Evolutionary conservation across 495 filamentous ascomycete species (phyloP), one percentile per base, ranked within the genome.

Genomic region (Podospora conica): DNA sequence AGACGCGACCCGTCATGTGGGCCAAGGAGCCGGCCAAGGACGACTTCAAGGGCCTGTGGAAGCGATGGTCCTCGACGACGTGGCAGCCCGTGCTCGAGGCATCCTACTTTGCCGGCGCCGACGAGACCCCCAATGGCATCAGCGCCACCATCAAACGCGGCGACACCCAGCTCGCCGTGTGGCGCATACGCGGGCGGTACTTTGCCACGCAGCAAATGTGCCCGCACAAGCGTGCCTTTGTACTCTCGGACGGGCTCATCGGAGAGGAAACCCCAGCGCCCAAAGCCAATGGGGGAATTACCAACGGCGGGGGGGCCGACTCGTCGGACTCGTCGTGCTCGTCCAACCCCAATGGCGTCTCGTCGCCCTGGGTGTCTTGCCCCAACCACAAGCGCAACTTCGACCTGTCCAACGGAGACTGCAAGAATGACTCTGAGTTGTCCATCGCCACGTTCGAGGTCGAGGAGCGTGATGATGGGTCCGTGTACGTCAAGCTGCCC

Each of bases 201-300:
- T 95, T 93, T 73, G 90, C 91, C n/a, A 90, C 89, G 18, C 94
- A 98, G 82, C 93, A 98, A 75, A 98, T 98, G 94, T 98, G 94
- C 75, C 94, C 94, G 15, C 92, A 97, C 79, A 97, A 96, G 78
- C 90, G 93, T 27, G 87, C 93, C 0, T 97, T 98, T 76, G 89
- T 92, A 28, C 84, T 97, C 33, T 90, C 89, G 0, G 94, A 97
- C 73, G 91, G 92, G 6, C 72, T 98, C 2, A 86, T 97, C 53
- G 94, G 94, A n/a, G 89, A 96, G 54, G 86, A 88, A 64, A 70
- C 70, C 12, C 70, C 72, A 25, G 84, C 91, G 24, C 78, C 85
- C 57, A 6, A 4, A 8, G 18, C 15, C 18, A 48, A 48, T 7
- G 40, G 40, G 40, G 75, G 68, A 67, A 75, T 15, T 74, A 75